Conservation (phyloP, 257 asterid species). For the Solanum ossicruentum region DNA sequence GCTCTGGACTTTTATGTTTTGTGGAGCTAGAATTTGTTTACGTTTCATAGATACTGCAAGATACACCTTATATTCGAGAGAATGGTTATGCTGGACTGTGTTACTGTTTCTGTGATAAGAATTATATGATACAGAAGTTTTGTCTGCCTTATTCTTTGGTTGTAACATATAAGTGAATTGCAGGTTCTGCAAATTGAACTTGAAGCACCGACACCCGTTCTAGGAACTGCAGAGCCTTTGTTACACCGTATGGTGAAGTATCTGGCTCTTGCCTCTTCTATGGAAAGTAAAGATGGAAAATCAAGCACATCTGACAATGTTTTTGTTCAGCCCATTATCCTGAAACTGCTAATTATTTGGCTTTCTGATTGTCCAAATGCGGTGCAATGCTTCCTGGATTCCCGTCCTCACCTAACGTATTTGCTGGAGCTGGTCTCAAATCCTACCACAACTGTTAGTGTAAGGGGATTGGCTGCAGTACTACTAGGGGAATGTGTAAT, state of each 20-base stretch:
- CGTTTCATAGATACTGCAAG: background rate
- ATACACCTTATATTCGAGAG: background rate
- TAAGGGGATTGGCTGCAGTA: slow-evolving; percentile 70
- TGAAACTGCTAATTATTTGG: slow-evolving; percentile 75
- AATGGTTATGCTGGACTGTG: background rate
- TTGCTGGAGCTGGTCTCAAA: slow-evolving; percentile 65
- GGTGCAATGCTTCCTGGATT: slow-evolving; percentile 72
- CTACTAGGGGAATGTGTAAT: slow-evolving; percentile 68
- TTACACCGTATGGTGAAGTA: slow-evolving; percentile 89
- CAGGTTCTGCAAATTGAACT: slow-evolving; percentile 78
- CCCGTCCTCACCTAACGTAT: slow-evolving; percentile 81
- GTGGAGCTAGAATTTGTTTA: background rate
- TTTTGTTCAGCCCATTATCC: slow-evolving; percentile 58
- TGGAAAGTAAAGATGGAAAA: slow-evolving; percentile 57
- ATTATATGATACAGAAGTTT: background rate
- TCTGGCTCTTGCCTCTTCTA: slow-evolving; percentile 76
- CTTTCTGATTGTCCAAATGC: slow-evolving; percentile 75
- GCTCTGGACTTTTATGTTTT: background rate
- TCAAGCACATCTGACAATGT: slow-evolving; percentile 20
- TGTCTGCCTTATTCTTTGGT: background rate
- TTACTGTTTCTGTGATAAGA: background rate
- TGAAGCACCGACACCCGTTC: slow-evolving; percentile 51
- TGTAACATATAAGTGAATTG: slow-evolving; percentile 12
- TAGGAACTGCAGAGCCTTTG: slow-evolving; percentile 79
- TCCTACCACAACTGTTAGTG: slow-evolving; percentile 42